phyloP scores from a whole-genome alignment of 768 basidiomycete species.

The Porphyrellus cyaneotinctus region DNA sequence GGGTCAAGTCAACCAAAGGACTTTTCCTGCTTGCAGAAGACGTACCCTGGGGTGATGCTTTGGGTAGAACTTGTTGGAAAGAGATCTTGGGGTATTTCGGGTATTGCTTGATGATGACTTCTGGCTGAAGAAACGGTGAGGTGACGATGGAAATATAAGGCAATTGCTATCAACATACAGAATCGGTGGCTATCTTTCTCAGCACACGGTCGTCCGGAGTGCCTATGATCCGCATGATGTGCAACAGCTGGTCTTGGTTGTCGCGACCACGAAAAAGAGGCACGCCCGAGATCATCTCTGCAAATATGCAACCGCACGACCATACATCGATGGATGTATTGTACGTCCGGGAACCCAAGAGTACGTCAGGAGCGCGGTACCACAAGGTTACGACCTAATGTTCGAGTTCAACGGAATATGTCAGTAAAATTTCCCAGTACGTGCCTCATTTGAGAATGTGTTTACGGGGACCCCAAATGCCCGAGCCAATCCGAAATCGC shows the following conservation, averaged over 20 bases:
- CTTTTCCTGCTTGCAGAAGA: background rate
- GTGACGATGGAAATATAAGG: background rate
- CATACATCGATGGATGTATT: constrained; percentile 98
- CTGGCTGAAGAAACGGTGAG: constrained; percentile 51
- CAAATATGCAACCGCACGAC: constrained; percentile 99
- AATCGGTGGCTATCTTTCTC: constrained; percentile 85
- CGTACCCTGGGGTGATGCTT: constrained; percentile 79
- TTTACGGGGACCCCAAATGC: constrained; percentile 99
- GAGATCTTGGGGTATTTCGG: constrained; percentile 84
- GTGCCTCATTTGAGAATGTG: constrained; percentile 94
- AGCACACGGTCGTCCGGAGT: constrained; percentile 88
- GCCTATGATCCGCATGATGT: constrained; percentile 96
- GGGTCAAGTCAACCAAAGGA: constrained; percentile 3
- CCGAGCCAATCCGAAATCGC: constrained; percentile 95
- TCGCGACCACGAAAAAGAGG: constrained; percentile 96
- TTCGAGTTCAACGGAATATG: constrained; percentile 3
- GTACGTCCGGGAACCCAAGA: constrained; percentile 95
- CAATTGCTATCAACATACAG: constrained; percentile 46
- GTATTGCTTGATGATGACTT: constrained; percentile 79
- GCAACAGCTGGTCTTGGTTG: constrained; percentile 95
- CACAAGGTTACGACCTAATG: constrained; percentile 91
- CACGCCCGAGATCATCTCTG: constrained; percentile 98
- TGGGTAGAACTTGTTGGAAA: constrained; percentile 76
- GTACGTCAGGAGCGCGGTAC: constrained; percentile 98
- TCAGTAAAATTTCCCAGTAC: background rate